Evolutionary conservation across 371 early-diverging fungal genomes (phyloP), one percentile per base, ranked within the genome.

Genomic region (Circinella minor): DNA sequence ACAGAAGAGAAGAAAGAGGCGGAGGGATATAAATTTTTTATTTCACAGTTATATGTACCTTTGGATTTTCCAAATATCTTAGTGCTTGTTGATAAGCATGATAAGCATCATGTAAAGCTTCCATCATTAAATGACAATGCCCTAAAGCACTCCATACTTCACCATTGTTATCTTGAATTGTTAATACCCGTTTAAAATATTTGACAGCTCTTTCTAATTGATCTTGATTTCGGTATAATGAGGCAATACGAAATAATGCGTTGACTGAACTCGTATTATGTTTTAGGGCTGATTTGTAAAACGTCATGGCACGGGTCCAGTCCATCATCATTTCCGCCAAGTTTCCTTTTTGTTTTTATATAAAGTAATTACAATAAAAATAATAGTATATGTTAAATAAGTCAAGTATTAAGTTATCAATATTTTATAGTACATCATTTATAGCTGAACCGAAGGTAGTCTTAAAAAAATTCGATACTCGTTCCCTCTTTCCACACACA

Each of bases 41-140:
- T n/a, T 27, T 27, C 2, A 27, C 27, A 1, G 27, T 27, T 27
- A 27, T 27, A 17, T 14, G 8, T 67, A 73, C 72, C 66, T 92
- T 94, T 48, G 96, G 92, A 74, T 95, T 93, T 8, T 91, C 89
- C 37, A 96, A 77, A 74, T 92, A 90, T 74, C 92, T 90, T 10
- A 98, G 84, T 4, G 98, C 98, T 75, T 95, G 94, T 81, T 97
- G 97, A 65, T 97, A 98, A 8, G 97, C 95, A 55, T 88, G 86
- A 71, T 95, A 97, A 3, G 98, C 96, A 73, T 94, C 92, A 61
- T 93, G 94, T 51, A 97, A 82, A 63, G 97, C 93, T 72, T 96
- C 97, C 86, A 92, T 88, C 96, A 95, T 93, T 63, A 97, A 83
- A 77, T 95, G 95, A 79, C 96, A 96, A 78, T 97, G 95, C 17